Base-by-base conservation (phyloP, 2,329 filamentous ascomycete species). In the Cadophora luteo-olivacea region DNA sequence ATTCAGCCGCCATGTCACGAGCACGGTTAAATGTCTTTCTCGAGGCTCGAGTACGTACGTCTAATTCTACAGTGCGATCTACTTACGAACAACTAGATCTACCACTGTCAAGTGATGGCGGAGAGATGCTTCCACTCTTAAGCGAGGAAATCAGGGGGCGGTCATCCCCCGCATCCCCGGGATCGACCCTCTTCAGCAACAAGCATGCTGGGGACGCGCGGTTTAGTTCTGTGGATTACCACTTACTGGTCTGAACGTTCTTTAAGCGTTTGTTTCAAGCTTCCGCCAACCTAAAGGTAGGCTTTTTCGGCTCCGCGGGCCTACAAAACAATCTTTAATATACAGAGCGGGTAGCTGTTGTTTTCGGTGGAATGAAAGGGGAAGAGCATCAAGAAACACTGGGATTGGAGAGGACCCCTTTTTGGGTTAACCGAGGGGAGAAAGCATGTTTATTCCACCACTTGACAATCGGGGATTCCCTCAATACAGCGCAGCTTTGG, bases 391-490 rank as follows among this genome's bases (percentile, higher is more conserved):
- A 41, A 16, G 25, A 52, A 24, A 24, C 41, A 36, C 16, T 49
- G 32, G 41, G 41, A 12, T 49, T 48, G 60, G 16, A 32, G 41
- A 19, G 41, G 48, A 14, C 6, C 33, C 29, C 51, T n/a, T 25
- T 41, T 25, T 60, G 19, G 8, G 32, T 25, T 25, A 25, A n/a
- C 19, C 33, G 55, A 58, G n/a, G 5, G 33, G n/a, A 24, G 12
- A 33, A n/a, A 41, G n/a, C 22, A 9, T 25, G 55, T 60, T 60
- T 41, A 25, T 60, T 60, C 57, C 36, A 60, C 57, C 36, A 60
- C n/a, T 60, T 60, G 36, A 19, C 33, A 45, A 19, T 60, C 22
- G 36, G 22, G 22, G 8, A 14, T 3, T 45, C 57, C 19, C 57
- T 41, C 12, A 24, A 8, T 38, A 16, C 57, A 16, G 36, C 57